A percentile compares a stretch with the other conserved stretches of the same genome.
Conservation (phyloP, 1,139 yeast genomes). For the Nakaseomyces bracarensis region DNA sequence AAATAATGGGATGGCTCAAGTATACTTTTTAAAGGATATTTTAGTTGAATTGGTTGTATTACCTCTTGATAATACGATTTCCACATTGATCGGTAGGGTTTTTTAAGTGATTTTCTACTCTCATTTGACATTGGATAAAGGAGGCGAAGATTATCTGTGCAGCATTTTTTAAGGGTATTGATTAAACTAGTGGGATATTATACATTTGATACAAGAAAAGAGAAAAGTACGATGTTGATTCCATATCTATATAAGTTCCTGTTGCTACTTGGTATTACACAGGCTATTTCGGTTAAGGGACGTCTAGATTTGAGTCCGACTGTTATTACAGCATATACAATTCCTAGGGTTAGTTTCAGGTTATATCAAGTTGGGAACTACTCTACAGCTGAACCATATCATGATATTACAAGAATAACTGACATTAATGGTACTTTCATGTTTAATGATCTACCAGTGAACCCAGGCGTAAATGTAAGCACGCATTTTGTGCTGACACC, state of each 20-base stretch:
- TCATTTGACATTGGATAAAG: too few species aligned
- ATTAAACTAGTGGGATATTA: too few species aligned
- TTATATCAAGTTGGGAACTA: conserved; percentile 26
- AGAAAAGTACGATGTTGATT: not conserved
- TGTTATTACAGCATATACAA: conserved; percentile 18
- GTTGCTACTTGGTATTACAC: not conserved
- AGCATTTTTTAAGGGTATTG: too few species aligned
- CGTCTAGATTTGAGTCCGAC: conserved; percentile 18
- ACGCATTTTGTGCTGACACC: conserved; percentile 27
- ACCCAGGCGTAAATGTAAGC: conserved; percentile 20
- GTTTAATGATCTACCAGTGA: conserved; percentile 25
- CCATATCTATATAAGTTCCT: conserved; percentile 4
- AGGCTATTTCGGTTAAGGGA: conserved; percentile 14
- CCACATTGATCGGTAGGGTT: too few species aligned
- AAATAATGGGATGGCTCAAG: too few species aligned
- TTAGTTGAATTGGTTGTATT: too few species aligned
- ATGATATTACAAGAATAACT: conserved; percentile 13
- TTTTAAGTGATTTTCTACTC: too few species aligned
- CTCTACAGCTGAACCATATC: conserved; percentile 14
- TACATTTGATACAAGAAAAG: not conserved
- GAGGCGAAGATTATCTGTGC: too few species aligned
- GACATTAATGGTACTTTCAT: conserved; percentile 24
- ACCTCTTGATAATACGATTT: too few species aligned
- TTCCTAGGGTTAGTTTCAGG: conserved; percentile 22
- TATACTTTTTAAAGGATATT: too few species aligned